Evolutionary conservation across 169 alveolate genomes (phyloP), one percentile per base, ranked within the genome.

Genomic region (Plasmodium knowlesi): DNA sequence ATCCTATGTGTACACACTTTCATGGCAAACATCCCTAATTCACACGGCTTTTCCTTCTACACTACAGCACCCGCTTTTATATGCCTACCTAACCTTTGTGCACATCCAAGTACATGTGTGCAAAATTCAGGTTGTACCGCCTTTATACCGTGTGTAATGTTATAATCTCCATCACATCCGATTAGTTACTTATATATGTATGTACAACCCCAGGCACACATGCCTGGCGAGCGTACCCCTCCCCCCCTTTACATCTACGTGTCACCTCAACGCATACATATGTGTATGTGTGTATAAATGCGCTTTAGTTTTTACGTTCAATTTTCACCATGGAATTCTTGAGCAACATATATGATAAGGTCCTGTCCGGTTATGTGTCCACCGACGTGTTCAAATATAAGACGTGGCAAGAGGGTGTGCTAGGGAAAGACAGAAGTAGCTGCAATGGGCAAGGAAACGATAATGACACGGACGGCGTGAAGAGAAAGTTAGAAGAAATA

Each of bases 341-440:
- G 41, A 78, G 93, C 32, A 86, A 86, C 71, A 86, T 86, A 70
- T 86, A 86, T 86, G 93, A 86, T 54, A 86, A 86, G 57, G 93
- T 86, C 57, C 61, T 86, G 80, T 86, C 93, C n/a, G 93, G 93
- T 28, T 86, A 86, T 86, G 85, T 86, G 70, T 86, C 61, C 61
- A 70, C 86, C 19, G 86, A 86, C 16, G 93, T 86, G 54, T 86
- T 86, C 37, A 86, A 41, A 53, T 86, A 86, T 86, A 86, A 86
- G 71, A 22, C 82, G 19, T 86, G 93, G 93, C 83, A 76, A 76
- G 93, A 86, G 30, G 80, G 81, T 2, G 25, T 86, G n/a, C 43
- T 86, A 74, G 93, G 93, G n/a, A 86, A 86, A 25, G 85, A 86
- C 16, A 19, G 14, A 74, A 74, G 37, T 16, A 67, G 22, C 41